These are phyloP conservation scores for Paratinospora sagittata DNA, from an alignment of 164 flowering plant genomes.

Conservation along the genomic window DNA sequence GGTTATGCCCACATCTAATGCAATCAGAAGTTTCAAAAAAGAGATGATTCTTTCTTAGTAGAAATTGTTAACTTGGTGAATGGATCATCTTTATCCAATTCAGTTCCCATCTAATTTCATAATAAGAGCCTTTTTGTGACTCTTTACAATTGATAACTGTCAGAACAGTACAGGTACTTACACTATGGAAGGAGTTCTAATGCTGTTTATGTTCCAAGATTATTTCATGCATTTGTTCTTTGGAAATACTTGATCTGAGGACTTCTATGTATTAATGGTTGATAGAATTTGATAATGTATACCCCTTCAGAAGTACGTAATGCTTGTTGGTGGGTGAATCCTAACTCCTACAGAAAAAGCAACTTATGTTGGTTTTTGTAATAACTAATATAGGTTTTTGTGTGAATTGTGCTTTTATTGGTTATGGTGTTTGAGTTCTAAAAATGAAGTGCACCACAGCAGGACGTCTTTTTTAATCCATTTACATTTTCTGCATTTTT, in stretches of 20 bases:
- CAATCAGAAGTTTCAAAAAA: too few relatives aligned
- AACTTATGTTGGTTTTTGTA: background rate
- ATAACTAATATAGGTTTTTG: background rate
- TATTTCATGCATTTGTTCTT: background rate
- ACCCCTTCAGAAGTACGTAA: background rate
- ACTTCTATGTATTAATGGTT: background rate
- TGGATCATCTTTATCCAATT: too few relatives aligned
- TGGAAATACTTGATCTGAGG: background rate
- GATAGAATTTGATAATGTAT: background rate
- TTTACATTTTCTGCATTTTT: background rate
- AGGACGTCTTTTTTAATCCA: too few relatives aligned
- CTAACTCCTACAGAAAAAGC: background rate
- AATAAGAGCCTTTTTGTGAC: too few relatives aligned
- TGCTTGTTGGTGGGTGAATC: conserved; percentile 1
- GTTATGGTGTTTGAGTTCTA: background rate
- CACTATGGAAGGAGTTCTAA: background rate
- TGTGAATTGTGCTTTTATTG: background rate
- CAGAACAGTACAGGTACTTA: too few relatives aligned
- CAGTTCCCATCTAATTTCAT: too few relatives aligned
- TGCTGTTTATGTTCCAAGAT: background rate
- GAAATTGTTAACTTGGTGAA: too few relatives aligned
- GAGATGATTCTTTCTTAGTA: too few relatives aligned
- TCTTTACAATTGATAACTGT: too few relatives aligned
- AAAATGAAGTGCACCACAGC: background rate
- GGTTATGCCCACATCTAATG: too few relatives aligned